Evolutionary conservation across 2,329 filamentous ascomycete species (phyloP).

Genomic region (Diaporthe batatas): DNA sequence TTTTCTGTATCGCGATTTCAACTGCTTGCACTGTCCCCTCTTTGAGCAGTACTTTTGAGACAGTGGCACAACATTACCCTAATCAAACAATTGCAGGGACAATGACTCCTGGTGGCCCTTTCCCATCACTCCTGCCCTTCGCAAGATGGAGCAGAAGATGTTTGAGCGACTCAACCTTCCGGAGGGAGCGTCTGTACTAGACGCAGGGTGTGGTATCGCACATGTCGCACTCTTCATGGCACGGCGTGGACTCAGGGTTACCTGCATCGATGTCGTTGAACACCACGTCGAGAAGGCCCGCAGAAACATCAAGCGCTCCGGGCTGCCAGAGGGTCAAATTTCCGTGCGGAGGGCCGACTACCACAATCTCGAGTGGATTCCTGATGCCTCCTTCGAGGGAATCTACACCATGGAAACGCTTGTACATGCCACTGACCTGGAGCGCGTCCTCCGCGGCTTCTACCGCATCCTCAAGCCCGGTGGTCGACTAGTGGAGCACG

Average conservation of each 20-base stretch:
- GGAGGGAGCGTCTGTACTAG: conserved; percentile 59
- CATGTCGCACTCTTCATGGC: conserved; percentile 65
- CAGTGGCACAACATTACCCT: no score
- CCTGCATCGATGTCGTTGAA: conserved; percentile 63
- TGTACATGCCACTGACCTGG: conserved; percentile 64
- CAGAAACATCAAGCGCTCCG: conserved; percentile 54
- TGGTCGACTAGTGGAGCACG: conserved; percentile 59
- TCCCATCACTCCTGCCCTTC: conserved; percentile 57
- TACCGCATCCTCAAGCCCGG: conserved; percentile 62
- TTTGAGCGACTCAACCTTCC: conserved; percentile 54
- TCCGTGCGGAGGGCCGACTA: conserved; percentile 61
- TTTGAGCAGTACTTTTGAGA: no score
- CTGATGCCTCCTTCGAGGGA: conserved; percentile 59
- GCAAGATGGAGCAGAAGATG: conserved; percentile 65
- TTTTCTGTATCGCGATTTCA: no score
- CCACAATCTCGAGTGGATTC: conserved; percentile 60
- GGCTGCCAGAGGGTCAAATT: conserved; percentile 51
- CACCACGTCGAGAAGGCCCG: conserved; percentile 60
- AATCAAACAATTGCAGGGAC: conserved; percentile 42
- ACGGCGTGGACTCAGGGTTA: conserved; percentile 52
- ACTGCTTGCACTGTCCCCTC: no score
- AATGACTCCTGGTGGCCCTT: conserved; percentile 62
- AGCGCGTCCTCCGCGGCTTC: conserved; percentile 59
- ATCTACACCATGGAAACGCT: conserved; percentile 71
- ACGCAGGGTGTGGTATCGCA: conserved; percentile 65